Base-by-base conservation (phyloP, 192 early-diverging fungal species). In the Dimargaris cristalligena region DNA sequence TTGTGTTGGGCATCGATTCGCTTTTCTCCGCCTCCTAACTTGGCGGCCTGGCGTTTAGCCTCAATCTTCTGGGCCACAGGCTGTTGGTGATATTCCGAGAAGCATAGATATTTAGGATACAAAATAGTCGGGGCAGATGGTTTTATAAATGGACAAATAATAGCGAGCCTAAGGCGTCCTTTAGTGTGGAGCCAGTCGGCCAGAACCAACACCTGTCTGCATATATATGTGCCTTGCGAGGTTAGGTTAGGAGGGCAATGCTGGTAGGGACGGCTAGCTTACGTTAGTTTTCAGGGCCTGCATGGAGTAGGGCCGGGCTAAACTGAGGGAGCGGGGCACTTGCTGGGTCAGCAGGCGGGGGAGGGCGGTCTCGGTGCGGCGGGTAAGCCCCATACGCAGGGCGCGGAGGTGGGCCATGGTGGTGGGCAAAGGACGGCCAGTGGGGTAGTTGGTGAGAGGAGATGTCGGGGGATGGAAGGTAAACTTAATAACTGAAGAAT, bases 1-100 rank as follows among this genome's bases (percentile, higher is more conserved):
- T 66, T 73, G 67, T 95, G 92, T 72, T 95, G 92, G 26, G 82
- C 76, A 48, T 78, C 80, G 52, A 90, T 87, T 56, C 86, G 77
- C 60, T 80, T 78, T 44, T 77, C 63, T 25, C 92, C 92, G 34
- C 92, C 92, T 51, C 92, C 92, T 18, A 80, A 49, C 1, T 74
- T 63, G 9, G 90, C 78, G 34, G 84, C 81, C 52, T 77, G 69
- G 34, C 92, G 78, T 67, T 93, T 90, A 20, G 48, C 64, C 49
- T 80, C 74, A 63, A 89, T 62, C 20, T 49, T 34, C 28, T 62
- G 56, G 26, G 32, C 59, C 29, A 66, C 34, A 25, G 55, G 45
- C 29, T 62, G 34, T 1, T 50, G 30, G 30, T 47, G 20, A 22
- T 47, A 3, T 25, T 14, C 49, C 11, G 4, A 25, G 23, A 2